These are phyloP conservation scores for thale cress (Arabidopsis thaliana) DNA, from an alignment of 345 rosid genomes.

Conservation along the genomic window TAIR10.1 NC_003075.7:5766501-5767000, in stretches of 20 bases:
- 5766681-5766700: conserved; percentile 67
- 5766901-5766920: too few relatives aligned
- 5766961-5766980: conserved; percentile 31
- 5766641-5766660: conserved; percentile 57
- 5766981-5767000: conserved; percentile 53
- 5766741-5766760: too few relatives aligned
- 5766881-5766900: too few relatives aligned
- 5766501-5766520: conserved; percentile 72
- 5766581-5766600: conserved; percentile 56
- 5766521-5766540: conserved; percentile 66
- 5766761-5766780: too few relatives aligned
- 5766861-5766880: too few relatives aligned
- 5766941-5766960: conserved; percentile 52
- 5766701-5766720: conserved; percentile 66
- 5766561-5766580: conserved; percentile 63
- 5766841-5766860: too few relatives aligned
- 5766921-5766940: conserved; percentile 48
- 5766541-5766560: conserved; percentile 61
- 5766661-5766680: conserved; percentile 77
- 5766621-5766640: conserved; percentile 61
- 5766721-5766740: too few relatives aligned
- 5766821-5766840: too few relatives aligned
- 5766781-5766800: too few relatives aligned
- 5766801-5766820: too few relatives aligned
- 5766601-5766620: conserved; percentile 55